Evolutionary conservation across 2,329 filamentous ascomycete genomes (phyloP).

Genomic region (Lasiodiplodia citricola): DNA sequence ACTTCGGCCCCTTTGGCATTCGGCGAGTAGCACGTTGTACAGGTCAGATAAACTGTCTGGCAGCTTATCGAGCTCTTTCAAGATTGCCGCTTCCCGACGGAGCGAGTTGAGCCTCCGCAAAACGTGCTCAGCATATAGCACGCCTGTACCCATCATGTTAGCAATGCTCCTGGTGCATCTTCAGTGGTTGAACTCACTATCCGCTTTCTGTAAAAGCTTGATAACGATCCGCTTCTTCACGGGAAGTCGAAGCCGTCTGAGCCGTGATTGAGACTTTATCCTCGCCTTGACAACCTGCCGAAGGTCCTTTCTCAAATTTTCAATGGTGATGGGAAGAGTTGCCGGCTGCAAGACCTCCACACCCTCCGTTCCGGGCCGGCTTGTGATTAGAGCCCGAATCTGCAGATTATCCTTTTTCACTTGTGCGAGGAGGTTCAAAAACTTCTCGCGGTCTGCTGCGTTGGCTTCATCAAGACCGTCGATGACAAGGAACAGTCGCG

Average conservation of each 20-base stretch:
- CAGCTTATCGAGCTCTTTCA: constrained; percentile 38
- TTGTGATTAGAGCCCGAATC: constrained; percentile 37
- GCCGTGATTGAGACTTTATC: constrained; percentile 33
- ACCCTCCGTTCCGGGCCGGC: constrained; percentile 27
- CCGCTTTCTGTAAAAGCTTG: constrained; percentile 38
- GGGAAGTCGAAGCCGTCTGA: constrained; percentile 37
- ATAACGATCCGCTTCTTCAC: constrained; percentile 39
- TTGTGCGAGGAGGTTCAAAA: constrained; percentile 34
- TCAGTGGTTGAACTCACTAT: constrained; percentile 34
- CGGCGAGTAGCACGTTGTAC: constrained; percentile 31
- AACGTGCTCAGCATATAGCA: constrained; percentile 47
- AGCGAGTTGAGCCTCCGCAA: constrained; percentile 38
- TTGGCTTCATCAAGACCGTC: constrained; percentile 43
- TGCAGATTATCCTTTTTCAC: constrained; percentile 34
- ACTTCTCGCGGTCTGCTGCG: constrained; percentile 27
- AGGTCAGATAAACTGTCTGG: constrained; percentile 28
- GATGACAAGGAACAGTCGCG: constrained; percentile 37
- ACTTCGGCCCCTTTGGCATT: constrained; percentile 31
- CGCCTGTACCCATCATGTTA: constrained; percentile 32
- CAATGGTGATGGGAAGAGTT: constrained; percentile 33
- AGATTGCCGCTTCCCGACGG: constrained; percentile 41
- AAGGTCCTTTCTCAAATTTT: constrained; percentile 38
- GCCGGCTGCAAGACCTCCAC: constrained; percentile 23
- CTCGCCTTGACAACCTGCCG: constrained; percentile 36
- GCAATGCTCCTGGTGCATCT: neutral